phyloP scores from a whole-genome alignment of 768 basidiomycete species.

The Boletus tylopilopsis region DNA sequence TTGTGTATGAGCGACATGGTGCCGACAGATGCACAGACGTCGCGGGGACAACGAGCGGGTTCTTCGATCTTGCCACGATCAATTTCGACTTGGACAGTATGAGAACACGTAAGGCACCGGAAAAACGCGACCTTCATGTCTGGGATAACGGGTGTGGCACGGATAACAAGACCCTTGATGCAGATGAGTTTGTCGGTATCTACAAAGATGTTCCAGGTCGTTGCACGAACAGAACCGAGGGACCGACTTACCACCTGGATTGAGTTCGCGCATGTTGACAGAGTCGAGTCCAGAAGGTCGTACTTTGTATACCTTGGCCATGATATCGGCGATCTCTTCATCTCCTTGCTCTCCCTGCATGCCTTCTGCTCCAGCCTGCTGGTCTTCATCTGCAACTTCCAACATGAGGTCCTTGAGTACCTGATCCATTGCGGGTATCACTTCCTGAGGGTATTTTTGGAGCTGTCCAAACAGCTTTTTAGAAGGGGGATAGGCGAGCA shows the following conservation, averaged over 20 bases:
- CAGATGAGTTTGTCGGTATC: constrained; percentile 98
- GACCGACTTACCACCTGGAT: constrained; percentile 70
- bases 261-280: constrained; percentile 93
- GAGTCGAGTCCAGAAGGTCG: constrained; percentile 82
- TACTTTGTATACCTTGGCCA: constrained; percentile 86
- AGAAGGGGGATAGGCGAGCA: constrained; percentile 80
- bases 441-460: constrained; percentile 93
- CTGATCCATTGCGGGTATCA: constrained; percentile 96
- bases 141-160: constrained; percentile 95
- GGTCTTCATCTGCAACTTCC: constrained; percentile 80
- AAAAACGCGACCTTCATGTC: constrained; percentile 99
- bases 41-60: constrained; percentile 87
- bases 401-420: constrained; percentile 92
- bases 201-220: constrained; percentile 28
- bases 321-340: constrained; percentile 85
- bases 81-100: constrained; percentile 96
- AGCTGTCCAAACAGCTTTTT: constrained; percentile 84
- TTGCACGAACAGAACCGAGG: neutral
- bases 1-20: constrained; percentile 97
- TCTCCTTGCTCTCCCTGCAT: constrained; percentile 76
- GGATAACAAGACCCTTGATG: constrained; percentile 96
- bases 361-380: constrained; percentile 62
- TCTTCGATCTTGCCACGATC: constrained; percentile 98
- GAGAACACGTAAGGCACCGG: constrained; percentile 91
- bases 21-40: constrained; percentile 83